Evolutionary conservation across 2,329 filamentous ascomycete genomes (phyloP).

Genomic region (Cyphellophora europaea): DNA sequence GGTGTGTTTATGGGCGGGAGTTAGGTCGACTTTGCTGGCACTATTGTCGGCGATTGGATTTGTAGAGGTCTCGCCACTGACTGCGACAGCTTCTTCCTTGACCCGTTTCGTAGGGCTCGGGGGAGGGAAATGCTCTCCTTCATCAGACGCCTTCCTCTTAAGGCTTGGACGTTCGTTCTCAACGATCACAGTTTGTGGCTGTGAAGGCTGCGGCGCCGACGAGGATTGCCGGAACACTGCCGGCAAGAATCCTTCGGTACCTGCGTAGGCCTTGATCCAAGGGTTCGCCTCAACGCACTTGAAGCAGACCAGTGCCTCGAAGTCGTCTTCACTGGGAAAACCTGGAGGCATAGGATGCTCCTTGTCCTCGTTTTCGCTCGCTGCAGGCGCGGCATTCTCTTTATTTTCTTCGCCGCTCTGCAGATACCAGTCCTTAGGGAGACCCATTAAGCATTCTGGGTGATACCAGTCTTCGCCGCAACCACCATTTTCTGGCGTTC

Average conservation of each 20-base stretch:
- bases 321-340: slow-evolving; percentile 82
- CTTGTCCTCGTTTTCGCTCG: slow-evolving; percentile 17
- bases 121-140: slow-evolving; percentile 2
- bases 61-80: slow-evolving; percentile 39
- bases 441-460: slow-evolving; percentile 78
- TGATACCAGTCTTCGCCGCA: slow-evolving; percentile 99
- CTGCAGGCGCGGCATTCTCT: slow-evolving; percentile 21
- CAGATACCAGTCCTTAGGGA: slow-evolving; percentile 57
- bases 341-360: slow-evolving; percentile 63
- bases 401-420: slow-evolving; percentile 28
- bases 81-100: slow-evolving; percentile 41
- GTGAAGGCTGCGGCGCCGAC: slow-evolving; percentile 4
- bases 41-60: slow-evolving; percentile 20
- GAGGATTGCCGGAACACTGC: slow-evolving; percentile 50
- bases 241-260: slow-evolving; percentile 66
- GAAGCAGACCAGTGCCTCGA: slow-evolving; percentile 86
- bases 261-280: slow-evolving; percentile 86
- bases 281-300: slow-evolving; percentile 81
- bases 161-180: slow-evolving; percentile 3
- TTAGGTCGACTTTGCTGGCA: slow-evolving; percentile 6
- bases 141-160: slow-evolving; percentile 37
- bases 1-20: slow-evolving; percentile 48
- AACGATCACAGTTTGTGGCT: too few relatives aligned
- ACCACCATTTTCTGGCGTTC: slow-evolving; percentile 68
- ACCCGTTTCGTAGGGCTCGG: slow-evolving; percentile 49